A percentile compares a stretch with the other conserved stretches of the same genome.
phyloP scores from a whole-genome alignment of 129 eudicot genomes.

The Tagetes erecta region DNA sequence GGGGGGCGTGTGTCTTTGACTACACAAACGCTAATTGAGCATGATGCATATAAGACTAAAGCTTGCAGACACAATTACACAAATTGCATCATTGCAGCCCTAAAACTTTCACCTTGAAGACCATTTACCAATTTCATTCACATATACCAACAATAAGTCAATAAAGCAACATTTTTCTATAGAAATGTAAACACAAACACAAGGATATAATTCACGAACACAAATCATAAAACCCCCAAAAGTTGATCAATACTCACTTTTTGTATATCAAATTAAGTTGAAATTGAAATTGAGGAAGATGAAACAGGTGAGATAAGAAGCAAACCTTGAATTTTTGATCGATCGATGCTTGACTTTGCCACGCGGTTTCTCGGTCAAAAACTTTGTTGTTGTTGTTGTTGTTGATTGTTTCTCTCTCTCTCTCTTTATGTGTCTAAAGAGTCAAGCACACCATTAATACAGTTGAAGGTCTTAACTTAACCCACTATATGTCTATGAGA shows the following conservation, averaged over 20 bases:
- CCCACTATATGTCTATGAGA: not conserved
- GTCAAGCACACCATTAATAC: constrained; percentile 21
- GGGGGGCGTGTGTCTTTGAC: too few relatives aligned
- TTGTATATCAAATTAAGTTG: constrained; percentile 2
- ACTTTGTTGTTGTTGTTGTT: not conserved
- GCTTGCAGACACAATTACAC: not conserved
- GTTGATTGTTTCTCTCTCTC: constrained; percentile 3
- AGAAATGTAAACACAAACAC: not conserved
- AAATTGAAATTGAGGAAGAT: not conserved
- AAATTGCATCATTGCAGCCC: constrained; percentile 10
- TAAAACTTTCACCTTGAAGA: not conserved
- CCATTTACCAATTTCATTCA: not conserved
- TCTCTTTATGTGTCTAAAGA: not conserved
- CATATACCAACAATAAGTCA: not conserved
- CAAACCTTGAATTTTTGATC: constrained; percentile 18
- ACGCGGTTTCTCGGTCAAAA: constrained; percentile 38
- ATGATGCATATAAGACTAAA: not conserved
- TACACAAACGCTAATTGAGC: not conserved
- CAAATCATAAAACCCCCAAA: not conserved
- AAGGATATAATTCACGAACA: not conserved
- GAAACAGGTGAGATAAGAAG: constrained; percentile 1
- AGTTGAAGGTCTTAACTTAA: constrained; percentile 8
- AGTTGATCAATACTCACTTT: constrained; percentile 6
- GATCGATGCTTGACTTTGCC: constrained; percentile 33
- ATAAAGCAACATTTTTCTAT: not conserved